Evolutionary conservation across 495 filamentous ascomycete genomes (phyloP).

Genomic region (Hypoxylon lenormandii): DNA sequence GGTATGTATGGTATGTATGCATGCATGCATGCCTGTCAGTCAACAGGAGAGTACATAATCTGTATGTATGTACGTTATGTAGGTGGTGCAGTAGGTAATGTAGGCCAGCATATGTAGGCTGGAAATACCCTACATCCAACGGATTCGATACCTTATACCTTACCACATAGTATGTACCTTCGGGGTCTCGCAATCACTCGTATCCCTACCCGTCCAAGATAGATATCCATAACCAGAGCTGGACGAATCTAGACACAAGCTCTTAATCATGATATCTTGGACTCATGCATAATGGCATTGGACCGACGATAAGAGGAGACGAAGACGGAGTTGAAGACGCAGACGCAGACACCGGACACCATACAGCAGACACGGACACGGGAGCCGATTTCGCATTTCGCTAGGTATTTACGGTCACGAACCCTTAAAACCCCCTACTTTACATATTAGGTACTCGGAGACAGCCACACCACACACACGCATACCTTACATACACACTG

Average conservation of each 20-base stretch:
- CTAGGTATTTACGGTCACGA: background rate
- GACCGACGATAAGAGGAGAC: background rate
- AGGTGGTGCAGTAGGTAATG: background rate
- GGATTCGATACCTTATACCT: constrained; percentile 3
- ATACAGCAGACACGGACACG: too few relatives aligned
- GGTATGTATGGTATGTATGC: constrained; percentile 34
- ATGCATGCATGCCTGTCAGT: constrained; percentile 49
- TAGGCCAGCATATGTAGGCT: background rate
- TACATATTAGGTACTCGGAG: background rate
- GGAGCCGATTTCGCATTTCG: background rate
- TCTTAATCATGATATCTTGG: constrained; percentile 4
- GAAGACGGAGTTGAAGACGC: background rate
- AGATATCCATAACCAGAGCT: background rate
- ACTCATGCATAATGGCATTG: background rate
- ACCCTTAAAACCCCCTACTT: too few relatives aligned
- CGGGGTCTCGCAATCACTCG: constrained; percentile 1
- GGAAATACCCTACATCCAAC: constrained; percentile 12
- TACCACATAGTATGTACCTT: too few relatives aligned
- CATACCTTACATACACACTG: background rate
- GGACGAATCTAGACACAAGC: background rate
- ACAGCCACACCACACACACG: constrained; percentile 1
- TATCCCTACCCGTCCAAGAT: constrained; percentile 3
- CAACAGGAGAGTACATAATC: constrained; percentile 24
- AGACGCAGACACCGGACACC: too few relatives aligned
- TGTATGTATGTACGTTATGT: constrained; percentile 10